Percentiles rank a stretch among this genome's conserved stretches.
Conservation (phyloP, 1,284 basidiomycete genomes). For the Sporisorium scitamineum region DNA sequence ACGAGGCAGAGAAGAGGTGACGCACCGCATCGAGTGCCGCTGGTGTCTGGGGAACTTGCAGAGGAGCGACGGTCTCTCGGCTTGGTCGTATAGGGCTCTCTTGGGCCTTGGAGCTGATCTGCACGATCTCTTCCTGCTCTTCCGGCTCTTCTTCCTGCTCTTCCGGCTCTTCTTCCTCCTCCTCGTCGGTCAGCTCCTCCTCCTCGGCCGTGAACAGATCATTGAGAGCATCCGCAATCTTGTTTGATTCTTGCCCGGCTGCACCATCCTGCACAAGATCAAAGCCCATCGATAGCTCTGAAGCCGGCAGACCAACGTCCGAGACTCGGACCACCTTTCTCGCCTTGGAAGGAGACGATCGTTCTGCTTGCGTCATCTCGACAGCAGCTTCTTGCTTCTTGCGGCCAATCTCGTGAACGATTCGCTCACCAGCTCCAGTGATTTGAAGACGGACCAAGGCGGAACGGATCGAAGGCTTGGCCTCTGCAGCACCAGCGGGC, state of each 20-base stretch:
- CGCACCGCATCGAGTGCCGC: conserved; percentile 33
- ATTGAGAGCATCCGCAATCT: conserved; percentile 37
- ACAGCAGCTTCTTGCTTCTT: background rate
- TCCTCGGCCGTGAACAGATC: conserved; percentile 41
- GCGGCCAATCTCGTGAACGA: conserved; percentile 20
- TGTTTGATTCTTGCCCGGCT: conserved; percentile 17
- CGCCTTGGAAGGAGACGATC: conserved; percentile 26
- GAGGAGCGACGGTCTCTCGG: background rate
- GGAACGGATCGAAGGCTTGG: conserved; percentile 26
- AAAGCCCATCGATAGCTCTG: conserved; percentile 44
- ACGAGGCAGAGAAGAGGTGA: conserved; percentile 31
- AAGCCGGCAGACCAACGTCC: conserved; percentile 40
- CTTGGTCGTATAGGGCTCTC: conserved; percentile 12
- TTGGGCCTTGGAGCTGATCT: conserved; percentile 21
- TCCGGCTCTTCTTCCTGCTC: conserved; percentile 25
- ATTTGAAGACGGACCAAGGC: conserved; percentile 42
- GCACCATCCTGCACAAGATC: conserved; percentile 25
- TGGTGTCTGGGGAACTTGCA: conserved; percentile 24
- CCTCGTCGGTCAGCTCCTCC: conserved; percentile 45
- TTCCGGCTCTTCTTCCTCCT: conserved; percentile 24
- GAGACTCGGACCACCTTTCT: conserved; percentile 37
- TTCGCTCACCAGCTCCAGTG: conserved; percentile 36
- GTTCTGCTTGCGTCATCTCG: background rate
- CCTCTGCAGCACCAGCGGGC: conserved; percentile 20
- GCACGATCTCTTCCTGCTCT: conserved; percentile 35